Base-by-base conservation (phyloP, 2,329 filamentous ascomycete species). In the Fusarium torreyae region DNA sequence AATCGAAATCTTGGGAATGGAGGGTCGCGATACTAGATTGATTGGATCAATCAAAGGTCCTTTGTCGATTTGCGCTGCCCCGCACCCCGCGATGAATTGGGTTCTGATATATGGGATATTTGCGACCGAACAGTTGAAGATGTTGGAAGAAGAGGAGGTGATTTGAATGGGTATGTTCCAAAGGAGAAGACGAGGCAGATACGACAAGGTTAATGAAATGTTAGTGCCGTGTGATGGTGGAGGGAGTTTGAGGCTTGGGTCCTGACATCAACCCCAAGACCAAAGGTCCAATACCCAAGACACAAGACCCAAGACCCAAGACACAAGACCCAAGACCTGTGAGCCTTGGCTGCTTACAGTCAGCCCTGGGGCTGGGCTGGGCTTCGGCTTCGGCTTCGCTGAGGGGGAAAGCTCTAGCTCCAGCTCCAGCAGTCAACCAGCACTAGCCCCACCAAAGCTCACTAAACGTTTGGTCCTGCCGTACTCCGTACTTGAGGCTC, bases 51-150 rank as follows among this genome's bases (percentile, higher is more conserved):
- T 28, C 11, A 49, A n/a, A 49, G 57, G 53, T 51, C 14, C 28
- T 38, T 59, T 58, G 43, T 51, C 38, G 39, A 52, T 51, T 51
- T 58, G 55, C 38, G 48, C 53, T 73, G 72, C 72, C 72, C 72
- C 72, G 72, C 62, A 63, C 60, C 65, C 66, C 60, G 52, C 63
- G 51, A 55, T 55, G 59, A 49, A 60, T 54, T 53, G 40, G 26
- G 17, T 24, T 42, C 36, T 28, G 36, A 28, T 38, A 26, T 9
- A 14, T 42, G n/a, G n/a, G 31, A 20, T 24, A 33, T 18, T 10
- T 28, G 20, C 18, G 14, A 34, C 28, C 44, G 14, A 36, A n/a
- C 20, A 26, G 48, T 50, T 48, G 33, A 28, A 38, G 39, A 22
- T 20, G 20, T 18, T 43, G 15, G 34, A 24, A 28, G 18, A 61